Evolutionary conservation across 495 filamentous ascomycete genomes (phyloP), one percentile per base, ranked within the genome.

Genomic region (Podospora bellae-mahoneyi): DNA sequence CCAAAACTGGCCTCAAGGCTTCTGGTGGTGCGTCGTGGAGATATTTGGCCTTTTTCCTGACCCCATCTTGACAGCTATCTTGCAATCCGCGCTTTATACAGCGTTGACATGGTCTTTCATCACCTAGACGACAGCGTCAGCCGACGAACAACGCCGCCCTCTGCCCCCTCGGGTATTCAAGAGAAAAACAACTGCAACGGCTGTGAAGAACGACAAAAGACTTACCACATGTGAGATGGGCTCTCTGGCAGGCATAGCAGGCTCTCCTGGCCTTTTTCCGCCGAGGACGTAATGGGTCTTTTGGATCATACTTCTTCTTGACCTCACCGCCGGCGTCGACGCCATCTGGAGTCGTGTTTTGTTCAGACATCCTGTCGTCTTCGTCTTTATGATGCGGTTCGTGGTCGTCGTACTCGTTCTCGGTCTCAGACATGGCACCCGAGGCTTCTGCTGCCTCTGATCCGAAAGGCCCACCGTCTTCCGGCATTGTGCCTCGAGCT

Each of bases 1-100:
- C 85, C 30, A 87, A 73, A 7, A 87, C 85, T 2, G 84, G 84
- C 58, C 85, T 75, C 32, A 87, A 69, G 13, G 84, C 83, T 68
- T 95, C 93, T 65, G 91, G 86, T 53, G 94, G 92, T 28, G 94
- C 93, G 82, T 97, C 95, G 79, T 97, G 94, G 60, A 99, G 90
- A 81, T 99, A 99, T 78, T 99, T 99, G 69, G 95, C 95, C 84
- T 98, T 99, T 80, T 99, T 98, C 68, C 95, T 90, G 54, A 97
- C 92, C 56, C 95, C 95, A 74, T 99, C 95, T 75, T 96, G 92
- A 76, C 95, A 99, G 54, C 85, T 86, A 76, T 97, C 92, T 69
- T 92, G 91, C 59, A 97, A 85, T 20, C 92, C 91, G 60, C 94
- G 90, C 78, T 97, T 97, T 69, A 97, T 92, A 79, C 95, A 99